These are phyloP conservation scores for Spinellus fusiger DNA, from an alignment of 192 early-diverging fungal species.

Conservation along the genomic window DNA sequence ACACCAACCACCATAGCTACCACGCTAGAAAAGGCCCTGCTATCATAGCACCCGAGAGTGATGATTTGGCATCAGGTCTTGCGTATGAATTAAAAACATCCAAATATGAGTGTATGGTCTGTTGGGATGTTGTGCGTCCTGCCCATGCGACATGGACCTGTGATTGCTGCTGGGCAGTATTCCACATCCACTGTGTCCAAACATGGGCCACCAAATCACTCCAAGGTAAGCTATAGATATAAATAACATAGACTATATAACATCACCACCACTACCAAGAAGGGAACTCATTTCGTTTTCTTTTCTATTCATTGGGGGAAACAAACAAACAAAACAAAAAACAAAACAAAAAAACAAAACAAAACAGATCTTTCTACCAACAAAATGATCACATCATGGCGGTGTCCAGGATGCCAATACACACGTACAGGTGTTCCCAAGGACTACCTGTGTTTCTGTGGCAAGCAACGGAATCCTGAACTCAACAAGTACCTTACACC, in stretches of 20 bases:
- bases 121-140: conserved; percentile 76
- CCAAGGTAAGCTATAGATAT: conserved; percentile 32
- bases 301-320: too few species aligned
- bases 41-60: conserved; percentile 23
- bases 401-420: conserved; percentile 92
- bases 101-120: conserved; percentile 95
- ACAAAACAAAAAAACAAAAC: too few species aligned
- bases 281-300: not conserved
- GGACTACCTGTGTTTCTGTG: conserved; percentile 87
- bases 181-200: conserved; percentile 82
- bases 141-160: conserved; percentile 82
- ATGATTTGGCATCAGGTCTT: conserved; percentile 60
- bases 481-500: conserved; percentile 59
- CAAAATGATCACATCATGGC: conserved; percentile 48
- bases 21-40: conserved; percentile 1
- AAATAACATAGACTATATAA: not conserved
- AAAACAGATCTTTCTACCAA: conserved; percentile 33
- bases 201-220: conserved; percentile 72
- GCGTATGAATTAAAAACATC: conserved; percentile 58
- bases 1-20: not conserved
- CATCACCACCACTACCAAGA: not conserved
- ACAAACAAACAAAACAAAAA: too few species aligned
- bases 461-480: conserved; percentile 67
- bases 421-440: conserved; percentile 55
- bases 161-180: conserved; percentile 80